These are phyloP conservation scores for Aspergillus piperis DNA, from an alignment of 2,329 filamentous ascomycete species.

Conservation along the genomic window DNA sequence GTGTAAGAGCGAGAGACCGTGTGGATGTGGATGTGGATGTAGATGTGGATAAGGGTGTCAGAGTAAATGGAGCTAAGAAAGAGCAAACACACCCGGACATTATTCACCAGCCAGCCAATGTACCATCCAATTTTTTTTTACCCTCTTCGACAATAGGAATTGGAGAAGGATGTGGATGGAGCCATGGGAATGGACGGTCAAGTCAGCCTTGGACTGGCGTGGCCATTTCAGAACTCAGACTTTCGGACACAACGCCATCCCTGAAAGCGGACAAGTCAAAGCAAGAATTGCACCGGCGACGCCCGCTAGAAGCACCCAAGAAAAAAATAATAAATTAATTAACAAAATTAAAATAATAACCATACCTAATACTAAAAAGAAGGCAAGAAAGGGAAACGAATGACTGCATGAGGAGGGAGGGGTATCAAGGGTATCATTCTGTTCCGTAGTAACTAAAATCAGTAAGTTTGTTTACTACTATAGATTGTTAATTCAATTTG, in stretches of 20 bases:
- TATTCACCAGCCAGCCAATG: not conserved
- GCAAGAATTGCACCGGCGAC: not conserved
- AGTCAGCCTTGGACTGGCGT: not conserved
- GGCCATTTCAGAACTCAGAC: not conserved
- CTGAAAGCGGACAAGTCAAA: constrained; percentile 19
- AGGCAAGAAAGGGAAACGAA: not conserved
- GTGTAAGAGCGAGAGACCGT: constrained; percentile 4
- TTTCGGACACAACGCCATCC: constrained; percentile 14
- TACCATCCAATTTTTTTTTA: not conserved
- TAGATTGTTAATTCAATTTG: no score
- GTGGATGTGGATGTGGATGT: constrained; percentile 1
- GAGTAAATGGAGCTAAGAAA: not conserved
- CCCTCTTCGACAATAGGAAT: not conserved
- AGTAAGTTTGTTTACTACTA: no score
- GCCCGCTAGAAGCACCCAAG: constrained; percentile 12
- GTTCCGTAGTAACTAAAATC: no score
- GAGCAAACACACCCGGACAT: not conserved
- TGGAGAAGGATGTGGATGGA: not conserved
- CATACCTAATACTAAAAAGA: not conserved
- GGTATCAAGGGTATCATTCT: no score
- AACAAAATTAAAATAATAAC: not conserved
- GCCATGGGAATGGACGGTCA: not conserved
- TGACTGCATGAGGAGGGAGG: not conserved
- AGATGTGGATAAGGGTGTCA: not conserved
- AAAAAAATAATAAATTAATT: not conserved